Evolutionary conservation across 2,329 filamentous ascomycete genomes (phyloP).

Genomic region (Pseudogymnoascus sp.): DNA sequence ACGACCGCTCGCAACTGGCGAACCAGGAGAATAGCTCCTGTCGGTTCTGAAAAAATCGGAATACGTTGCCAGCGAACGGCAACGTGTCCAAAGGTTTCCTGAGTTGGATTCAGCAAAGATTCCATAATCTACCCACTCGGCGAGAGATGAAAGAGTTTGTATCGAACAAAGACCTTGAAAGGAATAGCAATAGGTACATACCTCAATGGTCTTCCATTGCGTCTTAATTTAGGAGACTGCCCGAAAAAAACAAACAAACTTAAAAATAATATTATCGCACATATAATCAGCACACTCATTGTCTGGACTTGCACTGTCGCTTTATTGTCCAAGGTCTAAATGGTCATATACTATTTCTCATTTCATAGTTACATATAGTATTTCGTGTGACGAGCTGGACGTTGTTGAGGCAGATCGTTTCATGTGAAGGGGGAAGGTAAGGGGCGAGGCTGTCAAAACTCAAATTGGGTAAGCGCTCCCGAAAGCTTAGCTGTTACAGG

Average conservation of each 20-base stretch:
- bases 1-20: constrained; percentile 45
- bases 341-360: background rate
- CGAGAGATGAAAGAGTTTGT: background rate
- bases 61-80: constrained; percentile 52
- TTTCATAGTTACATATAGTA: background rate
- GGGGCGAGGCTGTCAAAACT: background rate
- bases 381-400: background rate
- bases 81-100: constrained; percentile 28
- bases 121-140: background rate
- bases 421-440: background rate
- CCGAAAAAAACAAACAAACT: constrained; percentile 1
- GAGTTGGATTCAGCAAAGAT: constrained; percentile 9
- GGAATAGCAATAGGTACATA: constrained; percentile 14
- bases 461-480: constrained; percentile 6
- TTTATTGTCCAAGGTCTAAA: background rate
- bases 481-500: background rate
- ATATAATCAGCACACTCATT: background rate
- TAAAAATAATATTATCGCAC: constrained; percentile 1
- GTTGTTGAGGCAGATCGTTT: background rate
- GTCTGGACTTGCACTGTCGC: background rate
- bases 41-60: constrained; percentile 51
- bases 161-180: background rate
- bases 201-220: constrained; percentile 25
- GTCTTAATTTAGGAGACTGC: constrained; percentile 19
- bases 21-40: constrained; percentile 58